Evolutionary conservation across 2,329 filamentous ascomycete species (phyloP), one percentile per base, ranked within the genome.

Genomic region (Claviceps sorghi): DNA sequence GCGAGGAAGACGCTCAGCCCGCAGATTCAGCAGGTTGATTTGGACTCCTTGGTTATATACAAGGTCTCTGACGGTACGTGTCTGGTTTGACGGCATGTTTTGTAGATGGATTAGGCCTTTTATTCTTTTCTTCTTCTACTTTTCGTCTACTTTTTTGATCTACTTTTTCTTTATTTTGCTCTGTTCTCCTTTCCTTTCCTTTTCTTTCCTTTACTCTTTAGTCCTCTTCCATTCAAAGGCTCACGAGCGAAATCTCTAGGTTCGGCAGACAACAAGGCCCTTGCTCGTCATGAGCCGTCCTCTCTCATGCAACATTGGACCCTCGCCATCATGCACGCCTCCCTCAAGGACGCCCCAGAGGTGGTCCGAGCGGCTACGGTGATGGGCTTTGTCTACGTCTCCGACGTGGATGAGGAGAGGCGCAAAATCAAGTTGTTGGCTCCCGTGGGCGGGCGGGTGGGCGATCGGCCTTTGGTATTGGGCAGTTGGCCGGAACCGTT

Each of bases 361-460:
- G 77, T 80, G 1, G 82, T 97, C 45, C 79, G 88, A 13, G 84
- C 90, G 59, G 82, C 89, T 8, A 85, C 84, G 52, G 83, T 97
- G 32, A 85, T 94, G 77, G 93, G 93, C 0, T 98, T 95, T 62
- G 78, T 96, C 32, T 96, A 95, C 62, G 86, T 97, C 17, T 84
- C 88, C 1, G 88, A 95, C 56, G 88, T 97, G 4, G 90, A 98
- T 62, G 86, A 88, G 62, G 83, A 85, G 59, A 86, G 86, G 66
- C 82, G 82, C 58, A 86, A 86, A 65, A 74, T 96, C 34, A 85
- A 87, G 62, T 74, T 97, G 21, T 71, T 98, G 54, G 83, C 87
- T 19, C 93, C 93, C 1, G 82, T 95, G 55, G 86, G 86, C 50
- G 89, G 89, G 2, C 77, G 86, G 54, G 75, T 95, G 54, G 88